Conservation (phyloP, 2,329 filamentous ascomycete species). For the Trichoderma brevicompactum region DNA sequence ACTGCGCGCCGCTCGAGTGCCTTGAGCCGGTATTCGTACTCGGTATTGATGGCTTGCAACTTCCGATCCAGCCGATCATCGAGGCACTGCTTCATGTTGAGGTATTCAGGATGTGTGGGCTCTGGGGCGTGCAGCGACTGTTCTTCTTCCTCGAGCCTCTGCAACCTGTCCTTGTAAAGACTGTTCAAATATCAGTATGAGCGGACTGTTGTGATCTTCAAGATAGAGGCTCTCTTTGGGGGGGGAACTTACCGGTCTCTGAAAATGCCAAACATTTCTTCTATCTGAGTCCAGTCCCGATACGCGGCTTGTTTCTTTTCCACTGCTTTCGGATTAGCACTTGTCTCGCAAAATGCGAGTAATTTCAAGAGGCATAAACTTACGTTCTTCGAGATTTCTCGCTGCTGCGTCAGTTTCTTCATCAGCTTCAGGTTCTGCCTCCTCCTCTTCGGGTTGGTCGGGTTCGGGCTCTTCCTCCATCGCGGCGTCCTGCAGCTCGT, state of each 20-base stretch:
- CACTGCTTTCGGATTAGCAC: constrained; percentile 54
- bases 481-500: constrained; percentile 43
- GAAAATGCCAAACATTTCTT: constrained; percentile 86
- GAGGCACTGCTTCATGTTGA: constrained; percentile 87
- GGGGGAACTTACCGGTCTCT: constrained; percentile 69
- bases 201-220: constrained; percentile 32
- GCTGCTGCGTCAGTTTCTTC: constrained; percentile 63
- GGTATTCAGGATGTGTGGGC: constrained; percentile 86
- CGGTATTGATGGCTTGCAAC: constrained; percentile 72
- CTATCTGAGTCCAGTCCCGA: constrained; percentile 77
- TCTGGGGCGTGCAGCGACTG: constrained; percentile 61
- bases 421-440: constrained; percentile 58
- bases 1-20: constrained; percentile 75
- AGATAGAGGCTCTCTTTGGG: not conserved
- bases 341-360: not conserved
- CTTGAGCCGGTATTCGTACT: constrained; percentile 74
- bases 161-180: constrained; percentile 85
- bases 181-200: constrained; percentile 51
- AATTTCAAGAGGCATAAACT: constrained; percentile 36
- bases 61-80: constrained; percentile 82
- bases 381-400: constrained; percentile 69
- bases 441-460: constrained; percentile 59
- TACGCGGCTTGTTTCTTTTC: constrained; percentile 79
- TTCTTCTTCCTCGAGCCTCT: constrained; percentile 75
- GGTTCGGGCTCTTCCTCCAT: constrained; percentile 49